These are phyloP conservation scores for Eucommia ulmoides DNA, from an alignment of 257 asterid genomes.

Conservation along the genomic window DNA sequence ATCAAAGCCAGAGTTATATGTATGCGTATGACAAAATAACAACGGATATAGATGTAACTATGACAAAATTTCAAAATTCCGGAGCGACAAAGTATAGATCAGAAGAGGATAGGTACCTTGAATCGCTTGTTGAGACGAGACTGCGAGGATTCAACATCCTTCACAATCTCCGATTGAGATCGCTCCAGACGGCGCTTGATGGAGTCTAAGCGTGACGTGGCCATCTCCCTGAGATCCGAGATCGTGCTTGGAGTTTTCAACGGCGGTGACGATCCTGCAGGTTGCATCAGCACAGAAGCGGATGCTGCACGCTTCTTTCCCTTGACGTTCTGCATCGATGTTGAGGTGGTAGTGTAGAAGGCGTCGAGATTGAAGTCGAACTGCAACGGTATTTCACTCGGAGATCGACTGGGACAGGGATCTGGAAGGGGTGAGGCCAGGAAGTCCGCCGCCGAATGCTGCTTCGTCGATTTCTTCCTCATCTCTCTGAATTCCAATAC, in stretches of 20 bases:
- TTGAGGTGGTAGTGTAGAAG: slow-evolving; percentile 14
- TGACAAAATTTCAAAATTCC: no score
- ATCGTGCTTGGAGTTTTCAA: slow-evolving; percentile 34
- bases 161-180: slow-evolving; percentile 57
- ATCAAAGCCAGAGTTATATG: no score
- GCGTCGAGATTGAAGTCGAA: slow-evolving; percentile 41
- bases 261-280: slow-evolving; percentile 25
- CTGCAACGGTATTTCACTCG: slow-evolving; percentile 32
- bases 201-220: slow-evolving; percentile 37
- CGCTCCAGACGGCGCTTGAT: slow-evolving; percentile 50
- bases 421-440: slow-evolving; percentile 24
- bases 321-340: slow-evolving; percentile 15
- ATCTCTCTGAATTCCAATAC: slow-evolving; percentile 5
- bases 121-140: slow-evolving; percentile 69
- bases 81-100: no score
- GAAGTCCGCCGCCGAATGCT: slow-evolving; percentile 24
- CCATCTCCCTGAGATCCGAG: slow-evolving; percentile 59
- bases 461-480: slow-evolving; percentile 43
- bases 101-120: slow-evolving; percentile 56
- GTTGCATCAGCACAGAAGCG: slow-evolving; percentile 24
- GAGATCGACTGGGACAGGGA: slow-evolving; percentile 30
- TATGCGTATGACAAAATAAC: no score
- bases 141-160: slow-evolving; percentile 64
- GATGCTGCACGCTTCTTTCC: slow-evolving; percentile 13
- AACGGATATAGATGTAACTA: no score